Base-by-base conservation (phyloP, 2,329 filamentous ascomycete genomes). In the Fusarium sp. region DNA sequence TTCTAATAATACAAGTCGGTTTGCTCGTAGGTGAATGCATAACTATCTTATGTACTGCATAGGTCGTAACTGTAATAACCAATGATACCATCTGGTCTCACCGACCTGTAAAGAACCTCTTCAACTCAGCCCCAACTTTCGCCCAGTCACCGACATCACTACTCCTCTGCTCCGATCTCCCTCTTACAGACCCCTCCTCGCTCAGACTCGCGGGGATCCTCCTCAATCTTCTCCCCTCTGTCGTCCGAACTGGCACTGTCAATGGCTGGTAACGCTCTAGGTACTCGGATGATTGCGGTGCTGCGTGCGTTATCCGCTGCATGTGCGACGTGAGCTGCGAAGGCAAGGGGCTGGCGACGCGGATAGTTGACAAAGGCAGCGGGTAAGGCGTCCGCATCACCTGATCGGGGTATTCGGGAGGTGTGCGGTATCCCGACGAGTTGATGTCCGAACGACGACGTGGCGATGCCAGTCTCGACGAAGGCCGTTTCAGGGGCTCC, bases 401-500 rank as follows among this genome's bases (percentile, higher is more conserved):
- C 41, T 77, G 74, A 5, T 76, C 68, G 3, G 72, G 67, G 48
- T 78, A 80, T 63, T 82, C 81, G 1, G 81, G 78, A 1, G 80
- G 79, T 10, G 81, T 82, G 48, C 71, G 57, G 58, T 84, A 82
- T 18, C 73, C 72, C 3, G 78, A 79, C 50, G 76, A 78, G 35
- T 61, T 75, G 39, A 56, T 73, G 8, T 75, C 76, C 16, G 76
- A 78, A 35, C 68, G 70, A 33, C 73, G 74, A 22, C 65, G 61
- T 27, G 71, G 57, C 29, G 63, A 52, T 39, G 71, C 70, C n/a
- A 82, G 69, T 18, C 80, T 78, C 6, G 83, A 84, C 1, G 83
- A 84, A 1, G 84, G 84, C 0, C 83, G 80, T 41, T 81, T 81
- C 39, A 86, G 75, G 8, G 84, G 82, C 69, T 86, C 83, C 56